Evolutionary conservation across 768 basidiomycete species (phyloP), one percentile per base, ranked within the genome.

Genomic region (Tulasnella sp.): DNA sequence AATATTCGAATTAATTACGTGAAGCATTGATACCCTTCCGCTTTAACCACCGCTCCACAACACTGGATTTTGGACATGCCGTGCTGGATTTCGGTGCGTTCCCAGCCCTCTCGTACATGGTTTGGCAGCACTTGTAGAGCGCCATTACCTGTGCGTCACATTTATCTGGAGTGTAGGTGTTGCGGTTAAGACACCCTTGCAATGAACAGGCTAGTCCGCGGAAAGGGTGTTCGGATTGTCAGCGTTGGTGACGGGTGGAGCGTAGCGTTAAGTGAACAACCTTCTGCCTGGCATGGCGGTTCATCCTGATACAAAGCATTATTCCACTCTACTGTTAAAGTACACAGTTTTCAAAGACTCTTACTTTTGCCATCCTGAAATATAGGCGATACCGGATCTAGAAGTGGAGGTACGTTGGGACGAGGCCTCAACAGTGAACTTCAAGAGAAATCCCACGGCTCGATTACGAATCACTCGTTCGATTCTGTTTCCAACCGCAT

Each of bases 81-180:
- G 91, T 91, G 41, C 80, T 74, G 48, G 79, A 60, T 12, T 34
- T 37, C 11, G 78, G 60, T 4, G 92, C 91, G 80, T 89, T 86
- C 14, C 85, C 88, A 48, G 87, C 84, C 14, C 82, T 86, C 6
- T 88, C 86, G 84, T 93, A 91, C 88, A 93, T 89, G 40, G 83
- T 79, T 69, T 89, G 86, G 83, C 93, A 94, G 82, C 93, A 94
- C 80, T 83, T 80, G 83, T 94, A 94, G 24, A 94, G 87, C 34
- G 85, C 87, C 76, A 89, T 86, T 31, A 93, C 83, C 16, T 88
- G 84, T 12, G 85, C 83, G 64, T 91, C 86, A 83, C 93, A 94
- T 81, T 88, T 90, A 28, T 93, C 92, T 0, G 91, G 93, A 2
- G 82, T 83, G 83, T 93, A 93, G 0, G 91, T 92, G 84, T 93